These are phyloP conservation scores for Myrica gale DNA, from an alignment of 306 rosid species.

Conservation along the genomic window DNA sequence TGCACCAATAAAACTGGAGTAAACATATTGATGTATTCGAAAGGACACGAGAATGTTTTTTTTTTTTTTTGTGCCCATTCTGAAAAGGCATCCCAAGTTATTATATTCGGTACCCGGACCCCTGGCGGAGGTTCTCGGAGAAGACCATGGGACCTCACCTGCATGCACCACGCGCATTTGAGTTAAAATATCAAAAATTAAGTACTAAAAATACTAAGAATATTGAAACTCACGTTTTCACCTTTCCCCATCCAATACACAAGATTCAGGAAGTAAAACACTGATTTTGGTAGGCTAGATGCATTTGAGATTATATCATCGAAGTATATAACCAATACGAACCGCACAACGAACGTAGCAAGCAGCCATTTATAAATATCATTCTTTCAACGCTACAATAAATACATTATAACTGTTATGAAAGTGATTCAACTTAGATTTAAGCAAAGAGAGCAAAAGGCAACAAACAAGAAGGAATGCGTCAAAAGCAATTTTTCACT, in stretches of 20 bases:
- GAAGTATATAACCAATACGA: constrained; percentile 75
- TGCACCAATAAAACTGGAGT: no score
- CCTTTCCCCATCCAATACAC: constrained; percentile 73
- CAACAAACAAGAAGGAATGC: constrained; percentile 16
- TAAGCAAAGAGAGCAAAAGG: constrained; percentile 12
- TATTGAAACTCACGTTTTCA: no score
- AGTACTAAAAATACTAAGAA: no score
- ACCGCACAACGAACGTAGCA: constrained; percentile 74
- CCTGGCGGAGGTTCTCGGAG: no score
- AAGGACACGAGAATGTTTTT: no score
- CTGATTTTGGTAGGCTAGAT: constrained; percentile 77
- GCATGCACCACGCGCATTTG: no score
- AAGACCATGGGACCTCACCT: no score
- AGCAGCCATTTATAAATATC: constrained; percentile 64
- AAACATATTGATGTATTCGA: no score
- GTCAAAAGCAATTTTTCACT: not conserved
- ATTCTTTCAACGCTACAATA: constrained; percentile 52
- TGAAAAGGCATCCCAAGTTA: no score
- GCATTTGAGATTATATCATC: constrained; percentile 83
- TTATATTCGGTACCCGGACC: no score
- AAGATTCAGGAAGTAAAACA: constrained; percentile 66
- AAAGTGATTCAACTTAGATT: constrained; percentile 7
- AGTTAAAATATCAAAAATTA: no score
- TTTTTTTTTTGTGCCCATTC: no score
- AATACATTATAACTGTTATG: constrained; percentile 14